phyloP scores from a whole-genome alignment of 192 early-diverging fungal species.

The Entomortierella chlamydospora region DNA sequence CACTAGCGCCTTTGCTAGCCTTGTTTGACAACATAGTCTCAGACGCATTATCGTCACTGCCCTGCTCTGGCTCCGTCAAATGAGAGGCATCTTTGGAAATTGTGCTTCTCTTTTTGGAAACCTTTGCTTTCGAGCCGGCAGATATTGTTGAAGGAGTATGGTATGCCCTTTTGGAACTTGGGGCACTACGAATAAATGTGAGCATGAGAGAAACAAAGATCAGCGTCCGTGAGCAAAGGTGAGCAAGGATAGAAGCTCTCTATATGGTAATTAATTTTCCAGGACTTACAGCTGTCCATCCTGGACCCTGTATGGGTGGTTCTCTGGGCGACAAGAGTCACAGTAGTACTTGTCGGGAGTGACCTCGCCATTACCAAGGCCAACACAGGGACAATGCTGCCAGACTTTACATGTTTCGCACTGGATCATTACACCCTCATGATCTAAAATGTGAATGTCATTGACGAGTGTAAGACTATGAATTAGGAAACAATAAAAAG shows the following conservation, averaged over 20 bases:
- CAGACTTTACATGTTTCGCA: conserved; percentile 66
- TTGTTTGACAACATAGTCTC: neutral
- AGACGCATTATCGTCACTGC: neutral
- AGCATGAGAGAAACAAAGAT: neutral
- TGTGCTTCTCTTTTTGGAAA: conserved; percentile 31
- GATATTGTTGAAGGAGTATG: conserved; percentile 2
- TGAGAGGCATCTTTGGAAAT: conserved; percentile 25
- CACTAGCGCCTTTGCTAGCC: neutral
- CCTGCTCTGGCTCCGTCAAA: conserved; percentile 3
- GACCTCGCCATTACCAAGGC: conserved; percentile 57
- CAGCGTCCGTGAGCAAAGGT: neutral
- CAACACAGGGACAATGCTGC: conserved; percentile 65
- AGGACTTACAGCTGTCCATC: conserved; percentile 55
- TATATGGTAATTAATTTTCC: neutral
- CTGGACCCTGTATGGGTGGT: conserved; percentile 44
- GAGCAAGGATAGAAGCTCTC: neutral
- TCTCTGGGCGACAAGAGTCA: conserved; percentile 59
- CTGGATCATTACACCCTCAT: conserved; percentile 63
- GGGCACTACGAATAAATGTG: conserved; percentile 14
- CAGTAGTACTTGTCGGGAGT: conserved; percentile 64
- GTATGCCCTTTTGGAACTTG: conserved; percentile 6
- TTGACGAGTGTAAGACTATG: too few relatives aligned
- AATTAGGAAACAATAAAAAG: too few relatives aligned
- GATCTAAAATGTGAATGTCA: conserved; percentile 33
- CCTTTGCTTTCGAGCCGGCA: conserved; percentile 12